These are phyloP conservation scores for Barbatosphaeria neglecta DNA, from an alignment of 495 filamentous ascomycete species.

Conservation along the genomic window DNA sequence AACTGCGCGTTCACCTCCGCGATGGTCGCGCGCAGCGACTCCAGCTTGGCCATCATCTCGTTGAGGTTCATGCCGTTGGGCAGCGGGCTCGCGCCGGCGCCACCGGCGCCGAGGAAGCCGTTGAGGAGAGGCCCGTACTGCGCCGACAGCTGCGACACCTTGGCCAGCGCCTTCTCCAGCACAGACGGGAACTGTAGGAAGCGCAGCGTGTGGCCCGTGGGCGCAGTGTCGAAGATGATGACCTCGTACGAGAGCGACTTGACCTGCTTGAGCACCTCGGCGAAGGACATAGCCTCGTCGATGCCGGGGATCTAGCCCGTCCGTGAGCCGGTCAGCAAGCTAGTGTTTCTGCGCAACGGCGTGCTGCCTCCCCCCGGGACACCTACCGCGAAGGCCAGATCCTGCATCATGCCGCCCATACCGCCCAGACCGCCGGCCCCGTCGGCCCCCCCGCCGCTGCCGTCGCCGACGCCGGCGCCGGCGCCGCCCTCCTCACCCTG, in stretches of 20 bases:
- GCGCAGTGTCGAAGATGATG: slow-evolving; percentile 98
- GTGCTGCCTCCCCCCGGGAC: not conserved
- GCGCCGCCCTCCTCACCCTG: slow-evolving; percentile 63
- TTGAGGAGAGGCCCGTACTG: slow-evolving; percentile 97
- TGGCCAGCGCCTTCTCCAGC: slow-evolving; percentile 94
- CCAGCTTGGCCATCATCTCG: slow-evolving; percentile 89
- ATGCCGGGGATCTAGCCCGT: slow-evolving; percentile 81
- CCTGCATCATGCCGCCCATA: slow-evolving; percentile 54
- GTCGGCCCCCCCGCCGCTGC: slow-evolving; percentile 53
- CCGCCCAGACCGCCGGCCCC: slow-evolving; percentile 54
- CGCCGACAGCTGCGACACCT: slow-evolving; percentile 82
- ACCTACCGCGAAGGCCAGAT: slow-evolving; percentile 50
- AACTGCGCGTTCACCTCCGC: slow-evolving; percentile 95
- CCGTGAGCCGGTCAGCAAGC: slow-evolving; percentile 6
- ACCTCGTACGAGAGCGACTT: slow-evolving; percentile 98
- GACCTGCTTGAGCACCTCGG: slow-evolving; percentile 97
- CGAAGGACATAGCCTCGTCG: slow-evolving; percentile 99
- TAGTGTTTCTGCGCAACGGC: not conserved
- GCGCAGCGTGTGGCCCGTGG: slow-evolving; percentile 96
- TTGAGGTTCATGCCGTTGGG: slow-evolving; percentile 85
- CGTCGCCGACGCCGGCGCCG: slow-evolving; percentile 5
- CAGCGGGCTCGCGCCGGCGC: slow-evolving; percentile 56
- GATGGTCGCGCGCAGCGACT: slow-evolving; percentile 83
- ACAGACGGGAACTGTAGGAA: slow-evolving; percentile 98
- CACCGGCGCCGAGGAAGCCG: slow-evolving; percentile 75